Percentiles rank a stretch among this genome's conserved stretches.
Conservation (phyloP, 164 flowering plant genomes). For the Houttuynia cordata region DNA sequence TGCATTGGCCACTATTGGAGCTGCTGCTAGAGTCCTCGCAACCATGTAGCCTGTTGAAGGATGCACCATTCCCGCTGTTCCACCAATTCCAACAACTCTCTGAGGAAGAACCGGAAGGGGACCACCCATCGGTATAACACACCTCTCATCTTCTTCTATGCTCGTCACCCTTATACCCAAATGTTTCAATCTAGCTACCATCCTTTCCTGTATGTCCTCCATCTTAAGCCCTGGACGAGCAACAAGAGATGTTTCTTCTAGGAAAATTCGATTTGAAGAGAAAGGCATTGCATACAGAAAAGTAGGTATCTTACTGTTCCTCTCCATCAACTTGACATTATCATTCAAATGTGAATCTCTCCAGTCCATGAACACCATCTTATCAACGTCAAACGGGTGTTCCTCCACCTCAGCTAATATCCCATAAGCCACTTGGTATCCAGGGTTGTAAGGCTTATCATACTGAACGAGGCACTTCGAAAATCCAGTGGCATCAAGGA, state of each 20-base stretch:
- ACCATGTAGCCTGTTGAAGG: conserved; percentile 98
- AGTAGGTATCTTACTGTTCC: conserved; percentile 66
- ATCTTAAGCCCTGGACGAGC: conserved; percentile 75
- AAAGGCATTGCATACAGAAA: conserved; percentile 97
- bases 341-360: conserved; percentile 67
- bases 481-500: conserved; percentile 91
- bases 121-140: conserved; percentile 94
- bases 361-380: conserved; percentile 98
- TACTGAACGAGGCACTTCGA: conserved; percentile 79
- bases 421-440: conserved; percentile 93
- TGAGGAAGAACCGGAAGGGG: conserved; percentile 94
- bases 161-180: conserved; percentile 74
- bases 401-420: conserved; percentile 85
- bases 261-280: conserved; percentile 61
- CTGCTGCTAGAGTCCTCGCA: conserved; percentile 82
- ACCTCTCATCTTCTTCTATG: conserved; percentile 86
- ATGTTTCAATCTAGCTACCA: conserved; percentile 77
- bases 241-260: conserved; percentile 89
- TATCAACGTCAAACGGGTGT: conserved; percentile 82
- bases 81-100: conserved; percentile 84
- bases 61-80: conserved; percentile 96
- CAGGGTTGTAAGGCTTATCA: conserved; percentile 88
- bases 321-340: conserved; percentile 36
- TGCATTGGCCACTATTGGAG: conserved; percentile 71
- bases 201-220: conserved; percentile 78